phyloP scores from a whole-genome alignment of 257 asterid species.

The Lycium barbarum region DNA sequence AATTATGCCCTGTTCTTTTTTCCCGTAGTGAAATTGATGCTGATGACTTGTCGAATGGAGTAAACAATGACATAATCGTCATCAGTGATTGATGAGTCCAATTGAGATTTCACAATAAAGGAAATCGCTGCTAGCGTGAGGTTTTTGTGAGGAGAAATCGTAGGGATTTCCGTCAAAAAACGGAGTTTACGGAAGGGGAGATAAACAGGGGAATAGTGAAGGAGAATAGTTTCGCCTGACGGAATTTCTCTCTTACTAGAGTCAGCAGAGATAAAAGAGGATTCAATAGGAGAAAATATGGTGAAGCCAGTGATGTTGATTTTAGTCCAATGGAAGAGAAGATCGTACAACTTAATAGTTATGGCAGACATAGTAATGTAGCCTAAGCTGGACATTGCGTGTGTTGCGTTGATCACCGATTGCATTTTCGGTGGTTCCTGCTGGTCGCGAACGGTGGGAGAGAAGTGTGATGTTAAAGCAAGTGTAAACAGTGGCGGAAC shows the following conservation, averaged over 20 bases:
- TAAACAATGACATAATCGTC: background rate
- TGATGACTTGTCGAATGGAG: background rate
- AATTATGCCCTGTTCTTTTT: too few relatives aligned
- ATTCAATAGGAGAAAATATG: background rate
- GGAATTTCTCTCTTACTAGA: too few relatives aligned
- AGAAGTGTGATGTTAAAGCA: background rate
- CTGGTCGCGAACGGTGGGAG: background rate
- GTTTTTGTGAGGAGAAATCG: background rate
- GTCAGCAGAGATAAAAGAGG: too few relatives aligned
- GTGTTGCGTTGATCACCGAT: background rate
- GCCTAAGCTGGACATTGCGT: background rate
- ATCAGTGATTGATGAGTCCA: background rate
- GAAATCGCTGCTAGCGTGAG: background rate
- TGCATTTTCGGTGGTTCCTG: background rate
- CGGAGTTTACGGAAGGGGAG: background rate
- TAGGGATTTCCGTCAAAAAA: background rate
- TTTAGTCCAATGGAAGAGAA: background rate
- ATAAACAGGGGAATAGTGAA: background rate
- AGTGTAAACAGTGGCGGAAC: background rate
- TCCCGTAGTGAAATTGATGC: background rate
- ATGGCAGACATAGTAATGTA: background rate
- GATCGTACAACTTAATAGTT: background rate
- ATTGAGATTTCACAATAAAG: background rate
- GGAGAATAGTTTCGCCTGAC: background rate
- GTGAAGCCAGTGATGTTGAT: background rate